phyloP scores from a whole-genome alignment of 139 green algal species.

The Asterochloris sp. region DNA sequence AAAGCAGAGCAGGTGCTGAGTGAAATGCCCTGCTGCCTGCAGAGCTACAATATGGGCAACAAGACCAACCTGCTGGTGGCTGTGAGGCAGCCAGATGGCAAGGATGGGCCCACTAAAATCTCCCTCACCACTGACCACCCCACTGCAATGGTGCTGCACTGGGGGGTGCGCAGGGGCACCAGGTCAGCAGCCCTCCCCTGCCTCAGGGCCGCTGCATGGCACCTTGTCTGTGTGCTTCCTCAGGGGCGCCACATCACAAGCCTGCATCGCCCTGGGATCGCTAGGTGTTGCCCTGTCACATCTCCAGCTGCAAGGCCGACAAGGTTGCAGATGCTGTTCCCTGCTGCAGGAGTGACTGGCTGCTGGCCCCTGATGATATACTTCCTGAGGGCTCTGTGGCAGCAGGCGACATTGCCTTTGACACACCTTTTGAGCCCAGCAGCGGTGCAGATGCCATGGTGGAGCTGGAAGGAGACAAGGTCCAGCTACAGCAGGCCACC shows the following conservation, averaged over 20 bases:
- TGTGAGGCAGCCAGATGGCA: slow-evolving; percentile 48
- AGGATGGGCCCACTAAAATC: slow-evolving; percentile 32
- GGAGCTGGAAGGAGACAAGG: slow-evolving; percentile 36
- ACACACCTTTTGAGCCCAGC: slow-evolving; percentile 56
- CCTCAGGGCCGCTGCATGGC: slow-evolving; percentile 12
- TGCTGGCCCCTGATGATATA: slow-evolving; percentile 35
- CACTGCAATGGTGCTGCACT: slow-evolving; percentile 76
- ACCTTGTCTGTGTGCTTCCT: not conserved
- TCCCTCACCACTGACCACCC: slow-evolving; percentile 68
- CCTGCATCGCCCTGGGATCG: not conserved
- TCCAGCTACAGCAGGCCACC: slow-evolving; percentile 72
- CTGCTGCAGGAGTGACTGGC: slow-evolving; percentile 38
- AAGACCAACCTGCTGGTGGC: slow-evolving; percentile 74
- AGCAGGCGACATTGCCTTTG: slow-evolving; percentile 37
- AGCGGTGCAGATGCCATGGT: slow-evolving; percentile 44
- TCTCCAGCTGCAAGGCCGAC: not conserved
- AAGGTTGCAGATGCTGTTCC: not conserved
- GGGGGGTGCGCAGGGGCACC: slow-evolving; percentile 59
- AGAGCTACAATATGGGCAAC: slow-evolving; percentile 54
- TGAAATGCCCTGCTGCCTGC: not conserved
- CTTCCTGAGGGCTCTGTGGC: slow-evolving; percentile 31
- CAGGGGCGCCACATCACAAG: not conserved
- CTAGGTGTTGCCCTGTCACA: not conserved
- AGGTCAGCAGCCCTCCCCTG: slow-evolving; percentile 14
- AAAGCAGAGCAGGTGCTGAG: not conserved